Percentiles rank a stretch among this genome's conserved stretches.
Conservation (phyloP, 306 rosid genomes). For the Prinsepia uniflora region DNA sequence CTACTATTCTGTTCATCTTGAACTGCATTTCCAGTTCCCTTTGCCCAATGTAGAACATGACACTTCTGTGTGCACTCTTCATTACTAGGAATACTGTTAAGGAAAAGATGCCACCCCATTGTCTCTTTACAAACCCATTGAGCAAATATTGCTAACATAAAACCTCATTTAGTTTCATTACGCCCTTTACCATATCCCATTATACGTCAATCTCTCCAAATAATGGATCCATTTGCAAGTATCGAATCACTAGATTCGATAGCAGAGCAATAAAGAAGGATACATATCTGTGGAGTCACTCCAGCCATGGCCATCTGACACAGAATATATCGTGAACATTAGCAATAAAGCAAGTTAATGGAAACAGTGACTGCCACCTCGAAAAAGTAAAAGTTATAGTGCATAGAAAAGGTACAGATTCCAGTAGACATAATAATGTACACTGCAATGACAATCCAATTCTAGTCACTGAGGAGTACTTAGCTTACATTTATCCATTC, state of each 20-base stretch:
- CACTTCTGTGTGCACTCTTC: slow-evolving; percentile 88
- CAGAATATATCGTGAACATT: slow-evolving; percentile 30
- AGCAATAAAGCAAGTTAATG: slow-evolving; percentile 26
- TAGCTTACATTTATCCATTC: slow-evolving; percentile 89
- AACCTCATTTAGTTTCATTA: slow-evolving; percentile 13
- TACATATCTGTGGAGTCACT: slow-evolving; percentile 90
- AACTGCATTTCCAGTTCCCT: slow-evolving; percentile 91
- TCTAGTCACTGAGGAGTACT: slow-evolving; percentile 19
- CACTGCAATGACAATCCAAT: neutral
- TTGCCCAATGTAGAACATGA: slow-evolving; percentile 91
- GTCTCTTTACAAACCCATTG: slow-evolving; percentile 13
- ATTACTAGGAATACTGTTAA: slow-evolving; percentile 60
- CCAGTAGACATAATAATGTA: neutral
- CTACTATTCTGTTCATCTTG: slow-evolving; percentile 75
- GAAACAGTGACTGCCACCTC: neutral
- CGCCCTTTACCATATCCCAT: slow-evolving; percentile 1
- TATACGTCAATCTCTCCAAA: slow-evolving; percentile 12
- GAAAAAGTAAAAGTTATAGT: slow-evolving; percentile 17
- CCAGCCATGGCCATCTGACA: slow-evolving; percentile 96
- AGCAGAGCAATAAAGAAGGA: slow-evolving; percentile 40
- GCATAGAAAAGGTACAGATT: neutral
- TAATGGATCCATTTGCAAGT: slow-evolving; percentile 11
- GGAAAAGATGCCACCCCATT: slow-evolving; percentile 32
- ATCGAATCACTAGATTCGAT: slow-evolving; percentile 1
- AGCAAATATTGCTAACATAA: slow-evolving; percentile 3